Base-by-base conservation (phyloP, 768 basidiomycete species). In the Boletellus emodensis region DNA sequence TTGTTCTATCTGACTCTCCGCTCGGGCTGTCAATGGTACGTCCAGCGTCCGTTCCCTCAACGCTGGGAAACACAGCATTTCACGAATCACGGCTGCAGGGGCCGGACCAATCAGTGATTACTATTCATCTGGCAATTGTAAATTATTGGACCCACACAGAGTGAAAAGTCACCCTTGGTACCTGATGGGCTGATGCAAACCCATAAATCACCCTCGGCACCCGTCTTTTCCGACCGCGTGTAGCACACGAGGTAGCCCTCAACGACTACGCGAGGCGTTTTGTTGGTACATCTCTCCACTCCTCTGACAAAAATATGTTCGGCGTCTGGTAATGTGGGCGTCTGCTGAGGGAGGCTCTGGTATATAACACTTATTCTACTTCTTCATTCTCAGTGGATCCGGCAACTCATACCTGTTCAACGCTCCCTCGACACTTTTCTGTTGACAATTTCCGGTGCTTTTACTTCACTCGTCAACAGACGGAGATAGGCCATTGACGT, bases 211-310 rank as follows among this genome's bases (percentile, higher is more conserved):
- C 44, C 42, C 44, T 38, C 33, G 30, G 8, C 28, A 36, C 32
- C n/a, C n/a, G 17, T 20, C 35, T 36, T 50, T 49, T 46, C n/a
- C 17, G 24, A 49, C 38, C 57, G 46, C 61, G 56, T 61, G 61
- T 46, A 40, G 15, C 40, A 55, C 62, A 58, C 37, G 62, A 60
- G 58, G 61, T 34, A 45, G 46, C 59, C 46, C 22, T 40, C 33
- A 47, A 41, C n/a, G 22, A 42, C 49, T 38, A 46, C 45, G 50
- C 57, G 41, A 58, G 61, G 57, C 46, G 11, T 34, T 34, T 24
- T 47, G 46, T 45, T 50, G 53, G 54, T 35, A 33, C 55, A 48
- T 30, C 24, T 17, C 20, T 32, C 40, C 44, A 5, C 32, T 36
- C 14, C 15, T 36, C 14, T 33, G 38, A 46, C 41, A 44, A 38